Base-by-base conservation (phyloP, 2,329 filamentous ascomycete genomes). In the Stachybotrys chlorohalonatus region DNA sequence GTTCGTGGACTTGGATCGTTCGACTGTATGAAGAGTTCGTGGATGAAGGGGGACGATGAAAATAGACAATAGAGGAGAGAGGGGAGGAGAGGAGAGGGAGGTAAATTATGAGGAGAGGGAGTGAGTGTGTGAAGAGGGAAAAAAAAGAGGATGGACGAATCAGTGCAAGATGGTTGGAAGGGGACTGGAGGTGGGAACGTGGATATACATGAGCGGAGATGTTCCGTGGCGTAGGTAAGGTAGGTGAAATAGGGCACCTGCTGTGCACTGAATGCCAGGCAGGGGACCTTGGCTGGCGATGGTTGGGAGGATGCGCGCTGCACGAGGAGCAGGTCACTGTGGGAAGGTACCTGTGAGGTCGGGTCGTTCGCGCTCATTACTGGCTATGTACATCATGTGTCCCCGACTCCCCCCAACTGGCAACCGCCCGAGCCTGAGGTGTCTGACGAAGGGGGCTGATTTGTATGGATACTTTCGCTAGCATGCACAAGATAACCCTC, bases 11-110 rank as follows among this genome's bases (percentile, higher is more conserved):
- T 63, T 53, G 51, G 54, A 52, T 47, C 70, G 70, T 66, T 69
- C 67, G 62, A 60, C 57, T 58, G 58, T 58, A 70, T 58, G 68
- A 64, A 63, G 68, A 69, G 70, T 71, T 72, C 69, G 66, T 24
- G 66, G 58, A 42, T 42, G 5, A 42, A 13, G 36, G 13, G 36
- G 5, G 24, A 24, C 24, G 24, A 24, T 24, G 24, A 4, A 24
- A 42, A 13, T 42, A 42, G 36, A 42, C 9, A 42, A 13, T 42
- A 13, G 13, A 42, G 13, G 13, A 53, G 55, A 58, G 57, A 55
- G 50, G 51, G 51, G 53, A 56, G 53, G 55, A 58, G 54, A 53
- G 56, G 52, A 56, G 57, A 58, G 59, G 58, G 56, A 60, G 55
- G 63, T 51, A 56, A 55, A 56, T 57, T 58, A 56, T 57, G 51